Evolutionary conservation across 1,284 basidiomycete species (phyloP).

Genomic region (Amylostereum chailletii): DNA sequence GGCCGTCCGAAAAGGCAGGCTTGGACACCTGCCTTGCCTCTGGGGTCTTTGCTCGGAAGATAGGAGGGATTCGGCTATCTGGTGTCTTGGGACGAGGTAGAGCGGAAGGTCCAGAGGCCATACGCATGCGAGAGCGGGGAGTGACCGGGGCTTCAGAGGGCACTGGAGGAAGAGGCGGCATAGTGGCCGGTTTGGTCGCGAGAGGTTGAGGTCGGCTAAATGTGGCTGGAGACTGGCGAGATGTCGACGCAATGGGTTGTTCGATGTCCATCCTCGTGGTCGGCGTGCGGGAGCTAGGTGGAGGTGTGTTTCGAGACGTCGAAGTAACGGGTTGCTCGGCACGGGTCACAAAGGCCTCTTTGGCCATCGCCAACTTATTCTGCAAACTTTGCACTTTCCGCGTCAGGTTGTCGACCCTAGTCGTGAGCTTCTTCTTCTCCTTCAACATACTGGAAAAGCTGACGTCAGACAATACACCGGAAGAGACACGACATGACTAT

Average conservation of each 20-base stretch:
- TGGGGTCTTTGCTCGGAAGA: constrained; percentile 42
- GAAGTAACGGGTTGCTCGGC: constrained; percentile 14
- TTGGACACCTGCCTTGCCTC: constrained; percentile 22
- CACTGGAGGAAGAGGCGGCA: constrained; percentile 14
- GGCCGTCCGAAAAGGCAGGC: constrained; percentile 8
- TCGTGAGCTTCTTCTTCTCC: constrained; percentile 65
- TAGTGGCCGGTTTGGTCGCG: constrained; percentile 6
- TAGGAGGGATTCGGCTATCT: constrained; percentile 30
- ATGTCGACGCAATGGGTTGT: constrained; percentile 1
- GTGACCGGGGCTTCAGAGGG: constrained; percentile 18
- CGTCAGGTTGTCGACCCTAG: constrained; percentile 59
- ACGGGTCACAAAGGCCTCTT: constrained; percentile 21
- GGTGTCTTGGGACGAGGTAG: constrained; percentile 44
- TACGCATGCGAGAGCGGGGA: constrained; percentile 23
- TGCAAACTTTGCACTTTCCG: constrained; percentile 66
- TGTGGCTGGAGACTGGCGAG: neutral
- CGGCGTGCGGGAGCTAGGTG: constrained; percentile 2
- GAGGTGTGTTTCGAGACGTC: constrained; percentile 7
- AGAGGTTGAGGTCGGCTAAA: constrained; percentile 4
- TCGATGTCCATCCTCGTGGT: neutral
- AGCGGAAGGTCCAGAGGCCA: constrained; percentile 35
- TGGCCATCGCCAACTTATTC: constrained; percentile 47
- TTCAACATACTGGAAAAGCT: constrained; percentile 48
- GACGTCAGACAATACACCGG: constrained; percentile 7
- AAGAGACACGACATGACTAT: constrained; percentile 9